phyloP scores from a whole-genome alignment of 1,284 basidiomycete genomes.

The Gymnopus androsaceus region DNA sequence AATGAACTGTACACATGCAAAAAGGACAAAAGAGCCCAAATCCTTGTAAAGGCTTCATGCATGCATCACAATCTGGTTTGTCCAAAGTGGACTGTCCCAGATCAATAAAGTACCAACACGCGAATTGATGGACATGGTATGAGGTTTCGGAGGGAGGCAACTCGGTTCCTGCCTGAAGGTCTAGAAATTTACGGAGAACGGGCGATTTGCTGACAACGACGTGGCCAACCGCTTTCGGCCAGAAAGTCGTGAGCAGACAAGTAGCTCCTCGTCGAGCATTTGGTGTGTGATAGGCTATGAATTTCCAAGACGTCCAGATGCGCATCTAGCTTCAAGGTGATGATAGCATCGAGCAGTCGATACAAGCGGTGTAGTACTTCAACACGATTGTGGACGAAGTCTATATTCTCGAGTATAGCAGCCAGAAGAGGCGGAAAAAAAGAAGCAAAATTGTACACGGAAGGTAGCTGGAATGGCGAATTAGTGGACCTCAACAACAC shows the following conservation, averaged over 20 bases:
- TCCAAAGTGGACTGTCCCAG: slow-evolving; percentile 38
- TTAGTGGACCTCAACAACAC: slow-evolving; percentile 48
- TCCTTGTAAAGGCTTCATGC: slow-evolving; percentile 49
- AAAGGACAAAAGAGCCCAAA: slow-evolving; percentile 68
- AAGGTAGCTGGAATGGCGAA: slow-evolving; percentile 55
- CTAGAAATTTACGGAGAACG: slow-evolving; percentile 40
- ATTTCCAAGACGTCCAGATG: slow-evolving; percentile 70
- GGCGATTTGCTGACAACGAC: slow-evolving; percentile 50
- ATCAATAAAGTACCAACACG: slow-evolving; percentile 60
- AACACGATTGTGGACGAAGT: slow-evolving; percentile 35
- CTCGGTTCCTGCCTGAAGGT: slow-evolving; percentile 17
- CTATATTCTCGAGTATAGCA: slow-evolving; percentile 57
- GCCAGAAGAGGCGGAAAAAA: slow-evolving; percentile 61
- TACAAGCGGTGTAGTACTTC: slow-evolving; percentile 54
- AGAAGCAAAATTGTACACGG: slow-evolving; percentile 61
- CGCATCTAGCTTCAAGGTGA: slow-evolving; percentile 63
- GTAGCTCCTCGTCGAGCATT: slow-evolving; percentile 57
- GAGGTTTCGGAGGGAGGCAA: slow-evolving; percentile 29
- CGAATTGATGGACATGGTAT: slow-evolving; percentile 61
- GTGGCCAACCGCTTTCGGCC: slow-evolving; percentile 71
- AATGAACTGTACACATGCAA: slow-evolving; percentile 66
- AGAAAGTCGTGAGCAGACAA: slow-evolving; percentile 59
- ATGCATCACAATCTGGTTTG: slow-evolving; percentile 53
- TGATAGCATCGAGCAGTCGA: slow-evolving; percentile 58
- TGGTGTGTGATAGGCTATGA: slow-evolving; percentile 65